phyloP scores from a whole-genome alignment of 2,329 filamentous ascomycete species.

The Purpureocillium lavendulum region DNA sequence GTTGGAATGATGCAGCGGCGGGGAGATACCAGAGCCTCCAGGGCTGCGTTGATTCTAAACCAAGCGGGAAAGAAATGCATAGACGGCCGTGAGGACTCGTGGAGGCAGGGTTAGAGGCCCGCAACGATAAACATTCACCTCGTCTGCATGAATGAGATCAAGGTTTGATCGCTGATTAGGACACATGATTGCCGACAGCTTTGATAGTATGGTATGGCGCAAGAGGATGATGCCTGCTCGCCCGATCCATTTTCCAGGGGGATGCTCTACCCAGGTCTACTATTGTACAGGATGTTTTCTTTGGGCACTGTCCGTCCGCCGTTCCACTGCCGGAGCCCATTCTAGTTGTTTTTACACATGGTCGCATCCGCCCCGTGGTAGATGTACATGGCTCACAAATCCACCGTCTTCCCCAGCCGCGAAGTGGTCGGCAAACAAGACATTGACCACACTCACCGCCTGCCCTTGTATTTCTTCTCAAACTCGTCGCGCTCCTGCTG shows the following conservation, averaged over 20 bases:
- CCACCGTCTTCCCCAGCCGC: background rate
- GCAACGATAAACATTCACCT: no score
- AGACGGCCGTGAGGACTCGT: no score
- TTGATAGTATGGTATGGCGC: no score
- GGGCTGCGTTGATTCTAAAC: background rate
- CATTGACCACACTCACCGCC: conserved; percentile 17
- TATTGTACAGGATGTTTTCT: background rate
- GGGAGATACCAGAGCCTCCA: background rate
- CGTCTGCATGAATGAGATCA: no score
- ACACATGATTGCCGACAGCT: no score
- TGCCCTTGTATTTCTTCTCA: conserved; percentile 31
- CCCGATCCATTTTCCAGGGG: no score
- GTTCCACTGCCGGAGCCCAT: background rate
- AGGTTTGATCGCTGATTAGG: no score
- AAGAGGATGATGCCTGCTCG: no score
- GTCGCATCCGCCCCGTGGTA: background rate
- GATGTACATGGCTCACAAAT: background rate
- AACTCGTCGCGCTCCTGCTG: conserved; percentile 28
- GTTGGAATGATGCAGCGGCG: background rate
- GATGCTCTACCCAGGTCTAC: background rate
- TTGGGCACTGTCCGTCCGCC: background rate
- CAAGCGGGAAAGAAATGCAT: no score
- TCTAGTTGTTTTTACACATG: conserved; percentile 10
- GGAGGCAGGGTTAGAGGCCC: no score
- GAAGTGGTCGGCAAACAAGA: no score